These are phyloP conservation scores for Solanum boliviense DNA, from an alignment of 257 asterid species.

Conservation along the genomic window DNA sequence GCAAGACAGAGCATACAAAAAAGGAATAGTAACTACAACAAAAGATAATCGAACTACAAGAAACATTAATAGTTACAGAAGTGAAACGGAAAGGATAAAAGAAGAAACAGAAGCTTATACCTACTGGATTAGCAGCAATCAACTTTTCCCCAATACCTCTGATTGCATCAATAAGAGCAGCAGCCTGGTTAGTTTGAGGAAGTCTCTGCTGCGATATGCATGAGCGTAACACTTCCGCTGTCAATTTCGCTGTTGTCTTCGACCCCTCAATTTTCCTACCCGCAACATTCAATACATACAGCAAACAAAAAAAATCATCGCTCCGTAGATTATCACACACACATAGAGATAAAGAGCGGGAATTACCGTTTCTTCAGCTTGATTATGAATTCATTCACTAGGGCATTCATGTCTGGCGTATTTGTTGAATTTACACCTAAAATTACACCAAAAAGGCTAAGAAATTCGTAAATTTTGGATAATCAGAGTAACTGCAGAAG, in stretches of 20 bases:
- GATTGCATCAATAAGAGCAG: slow-evolving; percentile 76
- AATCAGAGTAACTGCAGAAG: neutral
- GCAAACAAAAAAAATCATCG: neutral
- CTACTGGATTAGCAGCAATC: slow-evolving; percentile 83
- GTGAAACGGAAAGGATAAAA: neutral
- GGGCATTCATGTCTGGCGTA: slow-evolving; percentile 70
- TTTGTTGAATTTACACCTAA: neutral
- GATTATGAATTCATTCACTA: slow-evolving; percentile 63
- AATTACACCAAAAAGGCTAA: neutral
- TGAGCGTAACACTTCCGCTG: slow-evolving; percentile 85
- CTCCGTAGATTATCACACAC: neutral
- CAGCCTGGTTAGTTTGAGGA: slow-evolving; percentile 72
- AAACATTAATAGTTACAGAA: neutral
- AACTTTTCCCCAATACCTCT: slow-evolving; percentile 77
- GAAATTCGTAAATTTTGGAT: neutral
- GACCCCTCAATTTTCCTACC: slow-evolving; percentile 93
- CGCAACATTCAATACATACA: neutral
- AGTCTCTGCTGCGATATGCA: slow-evolving; percentile 92
- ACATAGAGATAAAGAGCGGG: neutral
- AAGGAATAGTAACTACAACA: neutral
- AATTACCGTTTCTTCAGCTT: slow-evolving; percentile 78
- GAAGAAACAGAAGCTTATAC: slow-evolving; percentile 13
- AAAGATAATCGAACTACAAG: neutral
- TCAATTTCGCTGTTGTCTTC: slow-evolving; percentile 80
- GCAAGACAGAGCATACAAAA: neutral